Evolutionary conservation across 305 asterid species (phyloP).

Genomic region (Ilex paraguariensis): DNA sequence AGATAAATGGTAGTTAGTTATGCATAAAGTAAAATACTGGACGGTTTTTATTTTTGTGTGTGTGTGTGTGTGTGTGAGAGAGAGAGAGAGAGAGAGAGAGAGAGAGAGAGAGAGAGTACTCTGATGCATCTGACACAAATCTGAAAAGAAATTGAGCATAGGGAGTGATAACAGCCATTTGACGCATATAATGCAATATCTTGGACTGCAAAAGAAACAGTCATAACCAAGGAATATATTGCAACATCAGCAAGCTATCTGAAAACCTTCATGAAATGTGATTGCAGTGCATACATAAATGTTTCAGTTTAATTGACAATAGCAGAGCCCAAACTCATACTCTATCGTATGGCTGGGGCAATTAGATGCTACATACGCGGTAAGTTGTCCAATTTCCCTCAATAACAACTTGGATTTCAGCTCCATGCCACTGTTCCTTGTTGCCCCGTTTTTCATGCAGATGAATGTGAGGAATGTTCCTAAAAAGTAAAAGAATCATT

Average conservation of each 20-base stretch:
- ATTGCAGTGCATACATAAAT: slow-evolving; percentile 1
- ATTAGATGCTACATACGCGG: slow-evolving; percentile 48
- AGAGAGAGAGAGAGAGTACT: slow-evolving; percentile 46
- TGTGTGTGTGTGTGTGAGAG: neutral
- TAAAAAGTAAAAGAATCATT: slow-evolving; percentile 13
- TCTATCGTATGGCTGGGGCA: neutral
- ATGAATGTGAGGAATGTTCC: slow-evolving; percentile 86
- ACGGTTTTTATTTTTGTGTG: neutral
- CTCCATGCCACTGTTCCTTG: slow-evolving; percentile 75
- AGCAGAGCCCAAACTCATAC: neutral
- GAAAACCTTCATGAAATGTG: neutral
- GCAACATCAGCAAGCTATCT: neutral
- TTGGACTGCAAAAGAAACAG: slow-evolving; percentile 58
- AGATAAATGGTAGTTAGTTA: too few relatives aligned
- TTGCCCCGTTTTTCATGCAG: slow-evolving; percentile 67
- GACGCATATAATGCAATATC: slow-evolving; percentile 91
- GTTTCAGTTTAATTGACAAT: slow-evolving; percentile 4
- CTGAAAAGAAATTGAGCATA: slow-evolving; percentile 84
- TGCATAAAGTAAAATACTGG: too few relatives aligned
- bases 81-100: slow-evolving; percentile 1
- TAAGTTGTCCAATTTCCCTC: slow-evolving; percentile 94
- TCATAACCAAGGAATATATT: slow-evolving; percentile 8
- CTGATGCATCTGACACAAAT: slow-evolving; percentile 77
- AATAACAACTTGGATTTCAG: slow-evolving; percentile 82
- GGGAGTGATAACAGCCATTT: slow-evolving; percentile 96